A percentile compares a stretch with the other conserved stretches of the same genome.
Conservation (phyloP, 2,329 filamentous ascomycete species). For the Nemania sp. region DNA sequence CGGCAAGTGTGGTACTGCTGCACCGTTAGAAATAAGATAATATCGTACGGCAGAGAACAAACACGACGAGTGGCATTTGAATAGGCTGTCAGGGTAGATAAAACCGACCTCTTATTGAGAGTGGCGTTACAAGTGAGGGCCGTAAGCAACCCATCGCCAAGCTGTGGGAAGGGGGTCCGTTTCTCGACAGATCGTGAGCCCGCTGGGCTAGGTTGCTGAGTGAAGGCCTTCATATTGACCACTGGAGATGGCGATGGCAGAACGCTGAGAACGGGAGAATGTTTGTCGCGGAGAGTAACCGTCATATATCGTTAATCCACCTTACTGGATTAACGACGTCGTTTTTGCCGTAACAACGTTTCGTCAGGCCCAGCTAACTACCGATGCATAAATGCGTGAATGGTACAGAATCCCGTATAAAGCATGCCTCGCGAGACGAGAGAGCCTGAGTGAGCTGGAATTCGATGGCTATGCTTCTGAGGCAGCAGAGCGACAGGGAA, state of each 20-base stretch:
- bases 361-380: not conserved
- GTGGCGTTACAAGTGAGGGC: not conserved
- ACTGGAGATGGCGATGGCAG: not conserved
- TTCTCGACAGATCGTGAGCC: conserved; percentile 33
- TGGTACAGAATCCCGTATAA: not conserved
- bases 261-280: not conserved
- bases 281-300: no score
- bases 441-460: not conserved
- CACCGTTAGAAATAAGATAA: conserved; percentile 2
- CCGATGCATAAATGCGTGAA: not conserved
- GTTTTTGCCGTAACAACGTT: no score
- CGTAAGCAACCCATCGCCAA: conserved; percentile 34
- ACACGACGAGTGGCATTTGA: not conserved
- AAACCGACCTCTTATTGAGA: conserved; percentile 14
- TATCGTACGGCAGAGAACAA: not conserved
- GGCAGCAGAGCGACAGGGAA: not conserved
- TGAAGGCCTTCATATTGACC: conserved; percentile 26
- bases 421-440: not conserved
- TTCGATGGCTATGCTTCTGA: conserved; percentile 6
- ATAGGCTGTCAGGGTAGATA: not conserved
- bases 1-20: conserved; percentile 1
- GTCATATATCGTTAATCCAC: no score
- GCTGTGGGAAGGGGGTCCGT: conserved; percentile 26
- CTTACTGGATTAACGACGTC: no score
- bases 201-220: conserved; percentile 29